These are phyloP conservation scores for Excoecaria cochinchinensis DNA, from an alignment of 345 rosid genomes.

Conservation along the genomic window DNA sequence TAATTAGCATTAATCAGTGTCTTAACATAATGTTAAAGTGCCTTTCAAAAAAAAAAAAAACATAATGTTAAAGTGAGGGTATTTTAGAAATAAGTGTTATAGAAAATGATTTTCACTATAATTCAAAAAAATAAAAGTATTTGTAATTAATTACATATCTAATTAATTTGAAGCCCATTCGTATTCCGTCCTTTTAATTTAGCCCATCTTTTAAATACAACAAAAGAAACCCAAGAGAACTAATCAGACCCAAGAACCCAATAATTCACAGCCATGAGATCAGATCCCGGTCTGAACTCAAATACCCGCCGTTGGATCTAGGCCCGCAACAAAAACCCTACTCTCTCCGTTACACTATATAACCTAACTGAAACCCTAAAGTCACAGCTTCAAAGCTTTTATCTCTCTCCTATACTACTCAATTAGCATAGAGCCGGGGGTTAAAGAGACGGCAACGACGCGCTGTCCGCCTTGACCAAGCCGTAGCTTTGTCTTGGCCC, in stretches of 20 bases:
- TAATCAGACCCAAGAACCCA: neutral
- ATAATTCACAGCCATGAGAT: constrained; percentile 22
- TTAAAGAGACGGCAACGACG: constrained; percentile 57
- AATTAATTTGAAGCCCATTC: too few relatives aligned
- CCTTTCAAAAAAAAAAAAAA: too few relatives aligned
- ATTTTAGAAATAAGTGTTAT: too few relatives aligned
- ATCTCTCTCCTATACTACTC: neutral
- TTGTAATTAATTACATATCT: too few relatives aligned
- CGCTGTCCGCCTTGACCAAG: constrained; percentile 68
- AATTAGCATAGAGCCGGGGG: constrained; percentile 28
- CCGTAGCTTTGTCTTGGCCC: constrained; percentile 58
- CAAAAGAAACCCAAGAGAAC: neutral
- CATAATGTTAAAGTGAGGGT: too few relatives aligned
- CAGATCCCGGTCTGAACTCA: constrained; percentile 7
- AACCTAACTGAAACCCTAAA: neutral
- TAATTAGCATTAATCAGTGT: too few relatives aligned
- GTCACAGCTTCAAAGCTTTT: neutral
- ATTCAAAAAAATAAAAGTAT: too few relatives aligned
- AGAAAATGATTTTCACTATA: too few relatives aligned
- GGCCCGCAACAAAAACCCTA: constrained; percentile 30
- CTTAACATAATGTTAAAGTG: too few relatives aligned
- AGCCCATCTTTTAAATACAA: neutral
- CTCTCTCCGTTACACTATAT: constrained; percentile 13
- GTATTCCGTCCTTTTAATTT: neutral
- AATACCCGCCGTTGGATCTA: constrained; percentile 53